These are phyloP conservation scores for Shiraia bambusicola DNA, from an alignment of 2,329 filamentous ascomycete species.

Conservation along the genomic window DNA sequence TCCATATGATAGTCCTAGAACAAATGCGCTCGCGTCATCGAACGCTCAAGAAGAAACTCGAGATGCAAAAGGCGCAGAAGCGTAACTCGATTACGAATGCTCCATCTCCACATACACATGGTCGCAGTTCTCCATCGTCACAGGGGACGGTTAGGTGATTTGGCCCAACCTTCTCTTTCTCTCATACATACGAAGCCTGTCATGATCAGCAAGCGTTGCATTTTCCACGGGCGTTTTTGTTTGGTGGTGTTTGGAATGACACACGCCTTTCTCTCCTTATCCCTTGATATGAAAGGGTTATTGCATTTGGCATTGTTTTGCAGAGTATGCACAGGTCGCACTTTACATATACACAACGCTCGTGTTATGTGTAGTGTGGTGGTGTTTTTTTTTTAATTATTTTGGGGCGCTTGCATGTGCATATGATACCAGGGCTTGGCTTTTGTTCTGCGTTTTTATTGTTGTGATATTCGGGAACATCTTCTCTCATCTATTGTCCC, in stretches of 20 bases:
- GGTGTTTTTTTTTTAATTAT: not conserved
- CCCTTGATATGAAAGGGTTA: not conserved
- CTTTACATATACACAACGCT: not conserved
- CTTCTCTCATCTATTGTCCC: not conserved
- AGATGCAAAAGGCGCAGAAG: conserved; percentile 43
- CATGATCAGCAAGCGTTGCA: conserved; percentile 19
- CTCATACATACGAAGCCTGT: conserved; percentile 14
- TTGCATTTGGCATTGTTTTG: not conserved
- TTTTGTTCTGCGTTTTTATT: conserved; percentile 11
- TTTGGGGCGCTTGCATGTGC: conserved; percentile 18
- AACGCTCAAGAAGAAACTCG: conserved; percentile 50
- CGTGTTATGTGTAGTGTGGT: not conserved
- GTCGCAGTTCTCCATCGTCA: conserved; percentile 37
- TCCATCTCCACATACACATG: conserved; percentile 28
- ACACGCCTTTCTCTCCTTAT: conserved; percentile 2
- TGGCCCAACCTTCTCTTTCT: conserved; percentile 1
- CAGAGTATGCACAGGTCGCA: not conserved
- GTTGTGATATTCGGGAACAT: conserved; percentile 5
- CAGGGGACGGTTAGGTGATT: conserved; percentile 27
- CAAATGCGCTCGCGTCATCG: conserved; percentile 47
- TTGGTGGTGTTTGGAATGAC: conserved; percentile 16
- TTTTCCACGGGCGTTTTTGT: conserved; percentile 22
- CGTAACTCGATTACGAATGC: conserved; percentile 39
- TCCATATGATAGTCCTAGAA: conserved; percentile 47
- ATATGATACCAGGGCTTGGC: conserved; percentile 23